Evolutionary conservation across 2,329 filamentous ascomycete genomes (phyloP).

Genomic region (Microcyclospora pomicola): DNA sequence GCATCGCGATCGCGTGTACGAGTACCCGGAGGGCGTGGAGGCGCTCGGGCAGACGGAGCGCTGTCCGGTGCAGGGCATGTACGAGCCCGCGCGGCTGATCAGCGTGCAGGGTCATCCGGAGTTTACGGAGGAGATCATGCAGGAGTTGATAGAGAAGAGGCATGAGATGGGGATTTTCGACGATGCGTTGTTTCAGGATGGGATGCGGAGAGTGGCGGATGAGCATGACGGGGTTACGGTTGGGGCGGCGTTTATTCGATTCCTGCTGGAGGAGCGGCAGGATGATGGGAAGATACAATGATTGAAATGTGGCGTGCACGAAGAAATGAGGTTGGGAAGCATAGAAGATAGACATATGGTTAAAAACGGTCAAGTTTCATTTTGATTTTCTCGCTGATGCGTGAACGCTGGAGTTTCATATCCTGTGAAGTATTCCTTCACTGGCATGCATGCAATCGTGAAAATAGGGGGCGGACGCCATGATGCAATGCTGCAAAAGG

Average conservation of each 20-base stretch:
- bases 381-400: too few relatives aligned
- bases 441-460: too few relatives aligned
- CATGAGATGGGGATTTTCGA: slow-evolving; percentile 54
- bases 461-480: too few relatives aligned
- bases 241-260: slow-evolving; percentile 59
- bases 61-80: slow-evolving; percentile 71
- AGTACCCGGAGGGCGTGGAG: slow-evolving; percentile 48
- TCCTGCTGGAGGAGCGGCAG: slow-evolving; percentile 46
- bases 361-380: too few relatives aligned
- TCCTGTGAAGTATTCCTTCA: too few relatives aligned
- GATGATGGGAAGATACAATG: too few relatives aligned
- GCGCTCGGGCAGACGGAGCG: slow-evolving; percentile 49
- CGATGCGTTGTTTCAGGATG: slow-evolving; percentile 55
- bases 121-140: slow-evolving; percentile 58
- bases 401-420: too few relatives aligned
- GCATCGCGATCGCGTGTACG: slow-evolving; percentile 64
- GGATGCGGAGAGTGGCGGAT: slow-evolving; percentile 48
- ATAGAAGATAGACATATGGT: too few relatives aligned
- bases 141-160: slow-evolving; percentile 51
- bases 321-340: too few relatives aligned
- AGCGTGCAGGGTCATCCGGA: slow-evolving; percentile 81
- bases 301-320: too few relatives aligned
- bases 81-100: slow-evolving; percentile 50
- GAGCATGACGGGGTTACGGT: slow-evolving; percentile 71
- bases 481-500: too few relatives aligned